Conservation (phyloP, 2,329 filamentous ascomycete species). For the Fusarium temperatum region DNA sequence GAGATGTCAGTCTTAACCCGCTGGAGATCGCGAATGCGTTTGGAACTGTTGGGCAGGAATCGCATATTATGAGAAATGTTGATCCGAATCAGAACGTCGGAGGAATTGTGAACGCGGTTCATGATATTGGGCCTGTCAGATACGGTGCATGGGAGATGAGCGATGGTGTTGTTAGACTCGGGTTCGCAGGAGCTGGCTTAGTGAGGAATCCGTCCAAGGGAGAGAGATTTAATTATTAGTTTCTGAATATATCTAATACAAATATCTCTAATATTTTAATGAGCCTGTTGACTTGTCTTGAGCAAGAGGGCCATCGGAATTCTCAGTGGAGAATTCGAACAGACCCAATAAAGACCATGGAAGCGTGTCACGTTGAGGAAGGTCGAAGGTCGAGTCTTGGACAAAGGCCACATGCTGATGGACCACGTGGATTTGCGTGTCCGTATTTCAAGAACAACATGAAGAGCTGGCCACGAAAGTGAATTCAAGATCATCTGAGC, state of each 20-base stretch:
- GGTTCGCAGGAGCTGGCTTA: conserved; percentile 22
- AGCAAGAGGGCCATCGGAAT: too few species aligned
- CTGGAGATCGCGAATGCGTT: conserved; percentile 38
- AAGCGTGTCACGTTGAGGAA: too few species aligned
- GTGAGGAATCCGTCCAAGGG: conserved; percentile 32
- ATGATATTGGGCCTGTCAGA: conserved; percentile 21
- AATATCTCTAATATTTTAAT: not conserved
- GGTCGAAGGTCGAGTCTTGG: too few species aligned
- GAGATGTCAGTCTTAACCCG: conserved; percentile 35
- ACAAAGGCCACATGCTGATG: too few species aligned
- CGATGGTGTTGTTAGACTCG: conserved; percentile 29
- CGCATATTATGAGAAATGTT: conserved; percentile 27
- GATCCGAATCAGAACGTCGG: conserved; percentile 33
- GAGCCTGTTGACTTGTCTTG: not conserved
- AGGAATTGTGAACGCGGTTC: conserved; percentile 21
- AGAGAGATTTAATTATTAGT: conserved; percentile 32
- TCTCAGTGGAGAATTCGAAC: too few species aligned
- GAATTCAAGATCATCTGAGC: too few species aligned
- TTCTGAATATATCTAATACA: fast-evolving
- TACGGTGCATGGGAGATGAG: conserved; percentile 37
- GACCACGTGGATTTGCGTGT: too few species aligned
- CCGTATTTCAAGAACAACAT: too few species aligned
- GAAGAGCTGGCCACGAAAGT: too few species aligned
- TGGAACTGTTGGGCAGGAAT: conserved; percentile 21
- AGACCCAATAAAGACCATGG: too few species aligned